Evolutionary conservation across 345 rosid genomes (phyloP), one percentile per base, ranked within the genome.

Genomic region (Linum usitatissimum): DNA sequence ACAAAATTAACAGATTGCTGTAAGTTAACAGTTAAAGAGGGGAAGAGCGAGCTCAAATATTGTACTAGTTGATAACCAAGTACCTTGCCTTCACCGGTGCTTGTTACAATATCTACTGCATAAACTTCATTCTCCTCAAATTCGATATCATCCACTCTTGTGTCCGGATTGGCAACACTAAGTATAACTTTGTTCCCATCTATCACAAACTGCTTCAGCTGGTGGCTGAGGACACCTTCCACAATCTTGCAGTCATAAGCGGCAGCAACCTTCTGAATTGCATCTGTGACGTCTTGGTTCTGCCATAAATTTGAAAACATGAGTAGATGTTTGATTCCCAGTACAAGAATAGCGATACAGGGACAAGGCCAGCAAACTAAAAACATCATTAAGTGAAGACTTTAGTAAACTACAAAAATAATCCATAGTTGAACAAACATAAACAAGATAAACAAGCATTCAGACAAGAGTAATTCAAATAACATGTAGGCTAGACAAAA

Each of bases 51-150:
- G 21, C 39, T 55, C 23, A 1, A 48, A 49, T 9, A 28, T 28
- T 18, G 70, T 34, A 18, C 38, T 10, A 45, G 2, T 15, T n/a
- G 4, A 54, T 10, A 30, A 19, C 10, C 18, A 67, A 75, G 73
- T 80, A 94, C 99, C 99, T 94, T 94, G 68, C 99, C 99, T 17
- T 94, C 99, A 60, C 97, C 99, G 0, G 99, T 81, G 74, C 96
- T 90, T 30, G 91, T 79, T 18, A 90, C 91, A 31, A 94, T 94
- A 71, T 94, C 99, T 19, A 94, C 68, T 0, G 88, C 80, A 64
- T 90, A 94, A 31, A 94, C 95, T 81, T 94, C 99, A 23, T 94
- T 94, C 77, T 94, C 99, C 80, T 83, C 87, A 70, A 94, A 94
- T 73, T 86, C 99, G 17, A 80, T 87, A 63, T 94, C 99, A 55